A percentile compares a stretch with the other conserved stretches of the same genome.
Conservation (phyloP, 2,329 filamentous ascomycete species). For the Didymella keratinophila region DNA sequence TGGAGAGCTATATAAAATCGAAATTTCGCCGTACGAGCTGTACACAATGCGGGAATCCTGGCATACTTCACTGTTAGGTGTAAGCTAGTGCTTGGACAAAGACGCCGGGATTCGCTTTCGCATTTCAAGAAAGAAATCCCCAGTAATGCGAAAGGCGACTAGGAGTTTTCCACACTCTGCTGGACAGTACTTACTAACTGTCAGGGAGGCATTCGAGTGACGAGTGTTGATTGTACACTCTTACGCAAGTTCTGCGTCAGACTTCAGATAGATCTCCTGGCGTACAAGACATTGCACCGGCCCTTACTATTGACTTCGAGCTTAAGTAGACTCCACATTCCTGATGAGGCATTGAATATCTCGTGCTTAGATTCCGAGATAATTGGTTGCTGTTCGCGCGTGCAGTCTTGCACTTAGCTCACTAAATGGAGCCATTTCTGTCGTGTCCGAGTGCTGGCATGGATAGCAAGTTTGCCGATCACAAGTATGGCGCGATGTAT, state of each 20-base stretch:
- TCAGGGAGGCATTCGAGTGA: no score
- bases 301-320: no score
- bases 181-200: no score
- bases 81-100: no score
- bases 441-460: not conserved
- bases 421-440: not conserved
- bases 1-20: not conserved
- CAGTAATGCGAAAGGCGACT: not conserved
- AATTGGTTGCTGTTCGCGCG: no score
- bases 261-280: no score
- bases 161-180: not conserved
- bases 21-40: constrained; percentile 12
- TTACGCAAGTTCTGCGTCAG: no score
- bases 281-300: no score
- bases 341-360: no score
- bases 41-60: not conserved
- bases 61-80: not conserved
- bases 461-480: not conserved
- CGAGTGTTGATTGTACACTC: no score
- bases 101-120: not conserved
- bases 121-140: not conserved
- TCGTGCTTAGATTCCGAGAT: no score
- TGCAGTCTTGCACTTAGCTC: not conserved
- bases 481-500: not conserved
- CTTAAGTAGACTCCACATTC: no score